A percentile compares a stretch with the other conserved stretches of the same genome.
Evolutionary conservation across 495 filamentous ascomycete species (phyloP).

Genomic region (Penicillium chermesinum): DNA sequence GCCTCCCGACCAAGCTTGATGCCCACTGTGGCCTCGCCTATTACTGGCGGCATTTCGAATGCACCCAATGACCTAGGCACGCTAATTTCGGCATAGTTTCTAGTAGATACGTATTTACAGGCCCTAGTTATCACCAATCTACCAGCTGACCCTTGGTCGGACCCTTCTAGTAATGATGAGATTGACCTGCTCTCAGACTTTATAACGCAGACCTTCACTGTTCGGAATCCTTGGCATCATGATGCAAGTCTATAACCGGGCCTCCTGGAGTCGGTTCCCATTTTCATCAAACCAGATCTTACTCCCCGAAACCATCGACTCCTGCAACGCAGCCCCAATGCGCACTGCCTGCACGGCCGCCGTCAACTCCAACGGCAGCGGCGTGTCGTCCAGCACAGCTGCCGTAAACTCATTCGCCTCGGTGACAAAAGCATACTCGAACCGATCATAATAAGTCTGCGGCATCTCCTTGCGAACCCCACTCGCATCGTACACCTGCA

Average conservation of each 20-base stretch:
- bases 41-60: too few species aligned
- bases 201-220: too few species aligned
- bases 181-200: too few species aligned
- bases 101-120: too few species aligned
- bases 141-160: too few species aligned
- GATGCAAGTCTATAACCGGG: slow-evolving; percentile 6
- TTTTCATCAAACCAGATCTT: slow-evolving; percentile 53
- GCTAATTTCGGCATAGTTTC: too few species aligned
- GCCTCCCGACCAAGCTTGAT: too few species aligned
- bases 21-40: too few species aligned
- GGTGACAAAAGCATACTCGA: slow-evolving; percentile 57
- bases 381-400: slow-evolving; percentile 45
- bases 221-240: too few species aligned
- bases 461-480: slow-evolving; percentile 55
- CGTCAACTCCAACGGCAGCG: slow-evolving; percentile 49
- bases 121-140: too few species aligned
- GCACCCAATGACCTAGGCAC: too few species aligned
- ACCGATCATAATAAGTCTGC: slow-evolving; percentile 55
- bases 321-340: slow-evolving; percentile 57
- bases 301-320: slow-evolving; percentile 49
- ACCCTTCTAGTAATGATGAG: too few species aligned
- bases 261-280: slow-evolving; percentile 37
- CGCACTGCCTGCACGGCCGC: slow-evolving; percentile 55
- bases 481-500: slow-evolving; percentile 43
- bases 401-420: slow-evolving; percentile 59